Evolutionary conservation across 192 early-diverging fungal species (phyloP), one percentile per base, ranked within the genome.

Genomic region (Mortierella alpina): DNA sequence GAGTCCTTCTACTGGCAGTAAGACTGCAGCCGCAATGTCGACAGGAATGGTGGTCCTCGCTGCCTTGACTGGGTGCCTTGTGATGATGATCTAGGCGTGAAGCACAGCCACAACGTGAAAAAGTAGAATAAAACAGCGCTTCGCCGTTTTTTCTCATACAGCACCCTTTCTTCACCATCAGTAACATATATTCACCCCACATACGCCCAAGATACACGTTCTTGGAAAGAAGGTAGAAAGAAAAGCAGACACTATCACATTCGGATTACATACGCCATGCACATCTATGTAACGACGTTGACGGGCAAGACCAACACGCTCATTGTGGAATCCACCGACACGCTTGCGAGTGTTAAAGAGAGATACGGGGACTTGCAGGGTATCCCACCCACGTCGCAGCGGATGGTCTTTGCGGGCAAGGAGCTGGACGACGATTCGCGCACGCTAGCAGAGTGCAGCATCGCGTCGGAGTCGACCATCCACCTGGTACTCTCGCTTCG

Each of bases 341-440:
- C 78, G 17, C 72, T 83, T 48, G 82, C 82, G 17, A 83, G 73
- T 14, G 70, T 83, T 46, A 83, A 83, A 69, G 64, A 77, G 41
- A 74, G 74, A 56, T 73, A 73, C 82, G 68, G 18, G 82, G 66
- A 23, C 73, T 68, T 46, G 62, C 65, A 72, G 69, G 76, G 58
- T 65, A 67, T 40, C 76, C 76, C 42, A 4, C 11, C 50, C 50
- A n/a, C n/a, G 11, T 55, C 54, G n/a, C 54, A 55, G 18, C 54
- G 14, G 7, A 9, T 55, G 15, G 9, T 55, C 54, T 55, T 55
- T 55, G 54, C 18, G n/a, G 54, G 54, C n/a, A 55, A 55, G 23
- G 7, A 12, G 7, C 1, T 12, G 18, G 54, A 55, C 23, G 18
- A 8, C 7, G 8, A 11, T 18, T 22, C 54, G 54, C 11, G 18